phyloP scores from a whole-genome alignment of 2,329 filamentous ascomycete genomes.

The Diaporthe destruens region DNA sequence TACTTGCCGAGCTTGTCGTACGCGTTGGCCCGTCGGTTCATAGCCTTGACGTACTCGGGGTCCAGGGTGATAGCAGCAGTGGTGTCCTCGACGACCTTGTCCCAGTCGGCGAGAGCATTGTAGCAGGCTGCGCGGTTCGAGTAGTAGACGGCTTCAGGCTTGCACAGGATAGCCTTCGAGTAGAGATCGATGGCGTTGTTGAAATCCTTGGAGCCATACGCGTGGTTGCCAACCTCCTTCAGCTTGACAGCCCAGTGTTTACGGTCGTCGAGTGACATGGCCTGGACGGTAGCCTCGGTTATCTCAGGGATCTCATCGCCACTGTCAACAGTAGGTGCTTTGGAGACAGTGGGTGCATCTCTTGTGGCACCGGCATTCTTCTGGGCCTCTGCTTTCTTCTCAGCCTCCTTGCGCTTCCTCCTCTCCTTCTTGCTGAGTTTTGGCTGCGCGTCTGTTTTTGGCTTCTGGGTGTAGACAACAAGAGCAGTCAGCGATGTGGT shows the following conservation, averaged over 20 bases:
- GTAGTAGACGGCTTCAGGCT: conserved; percentile 97
- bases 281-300: conserved; percentile 67
- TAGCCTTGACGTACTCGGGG: conserved; percentile 95
- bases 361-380: conserved; percentile 52
- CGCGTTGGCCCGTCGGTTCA: conserved; percentile 95
- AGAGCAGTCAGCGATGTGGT: conserved; percentile 2
- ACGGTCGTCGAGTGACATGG: conserved; percentile 73
- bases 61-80: conserved; percentile 95
- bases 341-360: conserved; percentile 51
- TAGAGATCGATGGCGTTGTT: conserved; percentile 94
- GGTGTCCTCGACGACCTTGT: conserved; percentile 96
- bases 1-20: conserved; percentile 94
- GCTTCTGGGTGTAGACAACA: conserved; percentile 23
- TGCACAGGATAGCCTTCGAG: conserved; percentile 95
- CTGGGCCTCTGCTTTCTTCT: conserved; percentile 66
- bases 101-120: conserved; percentile 93
- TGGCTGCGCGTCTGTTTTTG: conserved; percentile 66
- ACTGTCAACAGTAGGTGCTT: conserved; percentile 66
- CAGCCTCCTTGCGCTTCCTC: conserved; percentile 86
- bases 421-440: conserved; percentile 92
- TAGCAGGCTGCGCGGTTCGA: conserved; percentile 98
- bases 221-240: conserved; percentile 96
- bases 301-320: conserved; percentile 79
- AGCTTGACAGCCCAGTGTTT: conserved; percentile 91
- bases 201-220: conserved; percentile 95